Percentiles rank a stretch among this genome's conserved stretches.
These are phyloP conservation scores for Thelephora aurantiotincta DNA, from an alignment of 768 basidiomycete species.

Conservation along the genomic window DNA sequence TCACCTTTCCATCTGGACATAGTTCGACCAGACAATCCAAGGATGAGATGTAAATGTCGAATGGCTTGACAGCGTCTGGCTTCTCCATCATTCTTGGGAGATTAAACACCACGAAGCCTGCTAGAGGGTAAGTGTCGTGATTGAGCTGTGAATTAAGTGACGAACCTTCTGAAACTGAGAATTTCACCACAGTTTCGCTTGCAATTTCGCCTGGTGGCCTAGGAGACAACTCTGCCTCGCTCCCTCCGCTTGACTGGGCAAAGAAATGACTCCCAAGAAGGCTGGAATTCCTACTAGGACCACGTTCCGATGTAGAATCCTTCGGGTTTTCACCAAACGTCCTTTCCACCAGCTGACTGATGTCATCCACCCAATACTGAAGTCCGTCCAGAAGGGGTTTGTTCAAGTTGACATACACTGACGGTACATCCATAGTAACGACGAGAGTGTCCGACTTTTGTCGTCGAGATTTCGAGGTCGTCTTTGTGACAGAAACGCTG, in stretches of 20 bases:
- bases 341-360: slow-evolving; percentile 54
- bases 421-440: slow-evolving; percentile 35
- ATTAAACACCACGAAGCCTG: slow-evolving; percentile 28
- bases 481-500: background rate
- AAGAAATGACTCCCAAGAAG: slow-evolving; percentile 77
- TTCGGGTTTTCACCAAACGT: slow-evolving; percentile 12
- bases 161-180: slow-evolving; percentile 26
- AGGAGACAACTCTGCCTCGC: slow-evolving; percentile 7
- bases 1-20: slow-evolving; percentile 59
- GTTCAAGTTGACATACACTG: slow-evolving; percentile 41
- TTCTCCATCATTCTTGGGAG: slow-evolving; percentile 31
- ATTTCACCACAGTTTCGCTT: slow-evolving; percentile 35
- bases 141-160: background rate
- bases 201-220: slow-evolving; percentile 4
- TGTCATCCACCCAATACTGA: slow-evolving; percentile 83
- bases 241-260: slow-evolving; percentile 24
- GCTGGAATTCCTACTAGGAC: slow-evolving; percentile 39
- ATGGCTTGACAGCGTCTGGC: slow-evolving; percentile 18
- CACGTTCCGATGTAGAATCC: slow-evolving; percentile 13
- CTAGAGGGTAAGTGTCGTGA: slow-evolving; percentile 1
- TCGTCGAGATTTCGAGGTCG: background rate
- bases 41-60: slow-evolving; percentile 49
- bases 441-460: slow-evolving; percentile 10
- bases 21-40: slow-evolving; percentile 49
- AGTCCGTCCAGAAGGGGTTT: slow-evolving; percentile 62